A percentile compares a stretch with the other conserved stretches of the same genome.
phyloP scores from a whole-genome alignment of 257 asterid species.

The Prunella vulgaris region DNA sequence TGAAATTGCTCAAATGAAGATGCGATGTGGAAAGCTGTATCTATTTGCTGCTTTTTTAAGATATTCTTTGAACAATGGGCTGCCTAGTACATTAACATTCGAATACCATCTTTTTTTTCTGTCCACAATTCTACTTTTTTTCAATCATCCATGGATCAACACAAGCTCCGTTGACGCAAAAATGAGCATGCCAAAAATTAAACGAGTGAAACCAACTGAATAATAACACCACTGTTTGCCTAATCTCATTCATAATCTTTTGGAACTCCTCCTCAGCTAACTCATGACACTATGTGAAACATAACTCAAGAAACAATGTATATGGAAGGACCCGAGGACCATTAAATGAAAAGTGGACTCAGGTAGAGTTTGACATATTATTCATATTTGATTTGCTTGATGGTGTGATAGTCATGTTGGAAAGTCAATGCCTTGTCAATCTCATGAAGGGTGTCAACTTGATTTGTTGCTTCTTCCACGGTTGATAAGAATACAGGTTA shows the following conservation, averaged over 20 bases:
- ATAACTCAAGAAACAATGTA: neutral
- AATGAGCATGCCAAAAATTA: neutral
- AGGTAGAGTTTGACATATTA: neutral
- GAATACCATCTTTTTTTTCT: neutral
- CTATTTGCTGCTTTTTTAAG: neutral
- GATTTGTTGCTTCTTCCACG: neutral
- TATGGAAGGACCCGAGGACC: neutral
- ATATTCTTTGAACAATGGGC: neutral
- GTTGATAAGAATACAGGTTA: neutral
- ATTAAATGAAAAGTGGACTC: conserved; percentile 5
- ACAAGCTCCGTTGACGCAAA: neutral
- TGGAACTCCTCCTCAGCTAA: neutral
- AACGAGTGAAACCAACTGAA: neutral
- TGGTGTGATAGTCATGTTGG: neutral
- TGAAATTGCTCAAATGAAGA: neutral
- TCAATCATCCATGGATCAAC: neutral
- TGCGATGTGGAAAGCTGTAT: neutral
- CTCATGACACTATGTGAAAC: neutral
- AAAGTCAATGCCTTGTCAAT: neutral
- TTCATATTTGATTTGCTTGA: neutral
- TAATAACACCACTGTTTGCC: neutral
- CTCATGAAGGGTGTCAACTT: neutral
- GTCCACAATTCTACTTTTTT: neutral
- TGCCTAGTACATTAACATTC: neutral
- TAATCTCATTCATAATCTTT: neutral